Base-by-base conservation (phyloP, 1,139 yeast species). In the Kodamaea suecica region DNA sequence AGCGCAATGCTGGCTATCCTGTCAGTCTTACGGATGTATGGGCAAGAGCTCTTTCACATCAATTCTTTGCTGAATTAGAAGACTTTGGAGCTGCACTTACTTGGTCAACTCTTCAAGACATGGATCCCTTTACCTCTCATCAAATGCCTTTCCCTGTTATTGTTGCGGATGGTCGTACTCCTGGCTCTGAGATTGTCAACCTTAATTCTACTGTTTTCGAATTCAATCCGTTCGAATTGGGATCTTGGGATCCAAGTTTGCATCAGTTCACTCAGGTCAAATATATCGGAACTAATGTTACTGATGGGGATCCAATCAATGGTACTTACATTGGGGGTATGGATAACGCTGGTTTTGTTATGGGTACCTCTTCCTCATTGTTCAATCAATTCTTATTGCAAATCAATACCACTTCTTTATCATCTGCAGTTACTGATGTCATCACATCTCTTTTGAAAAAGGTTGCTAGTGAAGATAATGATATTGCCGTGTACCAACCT, bases 1-100 rank as follows among this genome's bases (percentile, higher is more conserved):
- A 90, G 59, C 61, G 66, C 39, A 68, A 78, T 27, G 95, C 95
- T 1, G 96, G 95, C 2, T 90, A 73, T 59, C 80, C 82, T 35
- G 65, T 80, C 23, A 77, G 90, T 4, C 50, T 90, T 37, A 87
- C 96, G n/a, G 97, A 88, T 63, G 75, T 84, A 42, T 90, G 97
- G 97, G 95, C 94, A n/a, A 70, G 95, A 52, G 82, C 87, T 1
- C 66, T 88, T 35, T 76, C 94, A 1, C 76, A 81, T 51, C 95
- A 86, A 59, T 82, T 83, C 55, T 79, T 88, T 53, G 66, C 81
- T 39, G 66, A 67, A 37, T 63, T 67, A 33, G 55, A 70, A 24
- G 73, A 76, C 43, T 76, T 75, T 37, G 86, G 84, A 37, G 80
- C 75, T 2, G 80, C 76, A 5, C 64, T 81, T 49, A 73, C 84